Base-by-base conservation (phyloP, 352 stramenopile genomes). In the Phytophthora litchii region DNA sequence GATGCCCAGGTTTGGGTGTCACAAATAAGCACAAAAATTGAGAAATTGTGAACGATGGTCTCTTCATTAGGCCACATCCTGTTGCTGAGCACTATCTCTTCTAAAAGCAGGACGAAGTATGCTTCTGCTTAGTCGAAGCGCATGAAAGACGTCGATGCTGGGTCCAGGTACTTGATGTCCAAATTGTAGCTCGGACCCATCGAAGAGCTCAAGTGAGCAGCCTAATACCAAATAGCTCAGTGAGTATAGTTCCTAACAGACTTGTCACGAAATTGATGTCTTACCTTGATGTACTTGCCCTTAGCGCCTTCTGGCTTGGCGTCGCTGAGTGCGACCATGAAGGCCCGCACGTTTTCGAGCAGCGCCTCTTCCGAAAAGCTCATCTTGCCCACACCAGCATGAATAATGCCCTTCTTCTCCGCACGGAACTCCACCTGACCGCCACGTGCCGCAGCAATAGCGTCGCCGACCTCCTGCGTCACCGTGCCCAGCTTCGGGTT, bases 401-500 rank as follows among this genome's bases (percentile, higher is more conserved):
- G 87, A 45, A 96, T 80, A 59, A 96, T 92, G 43, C 86, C 86
- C 63, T 95, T 96, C 73, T 96, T 97, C 72, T 95, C 89, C 23
- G 87, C 86, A 50, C 89, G 87, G 72, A 95, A 96, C 67, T 95
- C 87, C 29, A 94, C 86, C 71, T 96, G 87, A 45, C 87, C 87
- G 36, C 75, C 83, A 68, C 89, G 83, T 16, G 86, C 86, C 20
- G 86, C 86, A 3, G 69, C 49, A 60, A 98, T 94, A 21, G 86
- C 91, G 25, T 88, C 78, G 37, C 74, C 80, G 16, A 98, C 88
- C 31, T 98, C 91, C 58, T 86, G 76, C 25, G 93, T 98, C 36
- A 99, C 91, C 8, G 96, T 99, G 20, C 95, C 96, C 13, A 98
- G 75, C 87, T 99, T 99, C 4, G 94, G 88, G 77, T 99, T 99